Conservation (phyloP, 1,284 basidiomycete genomes). For the Ceratobasidium sp. region DNA sequence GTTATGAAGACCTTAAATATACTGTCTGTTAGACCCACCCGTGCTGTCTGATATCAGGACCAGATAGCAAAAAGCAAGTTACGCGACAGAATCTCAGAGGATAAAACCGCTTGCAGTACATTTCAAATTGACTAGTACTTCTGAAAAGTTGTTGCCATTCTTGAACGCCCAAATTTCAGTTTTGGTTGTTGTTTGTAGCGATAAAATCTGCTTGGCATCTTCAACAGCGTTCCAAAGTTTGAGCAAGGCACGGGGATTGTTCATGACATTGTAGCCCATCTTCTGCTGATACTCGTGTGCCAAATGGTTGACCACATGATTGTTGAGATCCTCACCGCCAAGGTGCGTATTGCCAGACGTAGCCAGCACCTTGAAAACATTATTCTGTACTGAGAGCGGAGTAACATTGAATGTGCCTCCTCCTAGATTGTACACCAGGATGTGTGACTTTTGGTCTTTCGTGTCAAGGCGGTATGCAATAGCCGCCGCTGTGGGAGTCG, state of each 20-base stretch:
- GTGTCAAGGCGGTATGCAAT: conserved; percentile 69
- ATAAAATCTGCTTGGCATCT: conserved; percentile 72
- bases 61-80: too few relatives aligned
- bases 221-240: conserved; percentile 67
- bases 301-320: conserved; percentile 69
- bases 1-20: too few relatives aligned
- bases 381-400: conserved; percentile 69
- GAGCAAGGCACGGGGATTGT: conserved; percentile 65
- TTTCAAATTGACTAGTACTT: too few relatives aligned
- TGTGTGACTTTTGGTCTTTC: conserved; percentile 65
- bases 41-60: too few relatives aligned
- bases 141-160: conserved; percentile 70
- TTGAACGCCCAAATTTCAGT: conserved; percentile 73
- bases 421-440: conserved; percentile 73
- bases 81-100: too few relatives aligned
- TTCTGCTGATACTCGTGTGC: conserved; percentile 72
- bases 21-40: too few relatives aligned
- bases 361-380: conserved; percentile 70
- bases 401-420: conserved; percentile 74
- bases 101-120: too few relatives aligned
- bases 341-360: conserved; percentile 68
- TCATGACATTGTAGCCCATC: conserved; percentile 66
- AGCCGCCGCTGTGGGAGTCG: conserved; percentile 67
- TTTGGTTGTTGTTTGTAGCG: conserved; percentile 68
- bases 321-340: conserved; percentile 73